Evolutionary conservation across 1,284 basidiomycete species (phyloP), one percentile per base, ranked within the genome.

Genomic region (Coriolopsis trogii): DNA sequence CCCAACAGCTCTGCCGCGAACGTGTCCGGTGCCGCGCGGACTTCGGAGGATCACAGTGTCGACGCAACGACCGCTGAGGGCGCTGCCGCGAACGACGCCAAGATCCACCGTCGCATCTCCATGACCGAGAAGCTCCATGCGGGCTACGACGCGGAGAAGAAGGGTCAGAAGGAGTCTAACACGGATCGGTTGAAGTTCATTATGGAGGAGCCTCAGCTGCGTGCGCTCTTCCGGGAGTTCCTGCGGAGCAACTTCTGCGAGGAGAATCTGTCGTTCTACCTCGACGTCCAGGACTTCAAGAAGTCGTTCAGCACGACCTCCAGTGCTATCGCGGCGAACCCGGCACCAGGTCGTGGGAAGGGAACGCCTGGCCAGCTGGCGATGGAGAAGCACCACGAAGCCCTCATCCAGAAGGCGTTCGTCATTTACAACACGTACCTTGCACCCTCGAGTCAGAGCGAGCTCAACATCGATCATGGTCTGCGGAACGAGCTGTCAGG

Each of bases 381-480:
- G 4, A 98, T 98, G 96, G 96, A 98, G 74, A 87, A 84, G 62
- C 96, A 99, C 70, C 95, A 99, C 76, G 93, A 96, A 69, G 85
- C 93, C 38, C 79, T 99, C 61, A 95, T 98, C 62, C 87, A 91
- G 60, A 95, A 93, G 63, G 95, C 96, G 2, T 95, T 96, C 62
- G 83, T 91, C 52, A 98, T 99, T 63, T 94, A 93, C 76, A 90
- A 91, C 80, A 95, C 86, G 45, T 99, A 98, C 66, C 86, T 99
- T 25, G 96, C 95, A 0, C 95, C 95, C 0, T 92, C 93, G 21
- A 95, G 93, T 67, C 91, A 89, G 53, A 94, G 89, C 72, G 96
- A 99, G 73, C 84, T 99, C 53, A 99, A 99, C 74, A 98, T 99
- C 61, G 97, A 99, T 69, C 96, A 99, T 71, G 92, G 91, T 42